Base-by-base conservation (phyloP, 768 basidiomycete genomes). In the Termitomyces sp. region DNA sequence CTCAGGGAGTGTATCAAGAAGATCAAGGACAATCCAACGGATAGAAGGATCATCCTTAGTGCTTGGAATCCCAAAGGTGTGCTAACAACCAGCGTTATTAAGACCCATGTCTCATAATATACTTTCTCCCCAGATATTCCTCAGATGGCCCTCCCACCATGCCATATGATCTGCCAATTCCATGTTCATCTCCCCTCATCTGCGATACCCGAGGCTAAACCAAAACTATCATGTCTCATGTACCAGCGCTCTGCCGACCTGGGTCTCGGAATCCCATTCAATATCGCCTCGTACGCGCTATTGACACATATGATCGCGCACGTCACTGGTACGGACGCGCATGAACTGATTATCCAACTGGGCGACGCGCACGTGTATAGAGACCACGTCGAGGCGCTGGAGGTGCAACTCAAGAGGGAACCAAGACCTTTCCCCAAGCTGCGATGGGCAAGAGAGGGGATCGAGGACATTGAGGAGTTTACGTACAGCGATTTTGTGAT, bases 141-240 rank as follows among this genome's bases (percentile, higher is more conserved):
- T 0, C 77, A 81, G 38, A 99, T 98, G 97, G 97, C 97, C 0
- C 83, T 99, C 0, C 97, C 97, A 0, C 97, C 97, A 0, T 99
- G 97, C 70, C 97, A 98, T 72, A 88, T 98, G 84, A 87, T 98
- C 71, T 98, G 94, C 73, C 97, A 99, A 68, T 99, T 99, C 79
- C 98, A 93, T 75, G 96, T 99, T 35, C 88, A 93, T 65, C 85
- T 96, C 35, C 90, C 96, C 0, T 71, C 83, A 3, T 60, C 77
- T 0, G 62, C 70, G 14, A 63, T 76, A 17, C 77, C 83, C 1
- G 62, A 69, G 1, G 66, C 74, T 17, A 85, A 82, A 60, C 87
- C 87, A 9, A 81, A 81, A 54, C 85, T 98, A 17, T 95, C 93
- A 9, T 98, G 95, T 70, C 79, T 96, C 44, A 94, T 98, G 93